A percentile compares a stretch with the other conserved stretches of the same genome.
These are phyloP conservation scores for Tricharina praecox DNA, from an alignment of 495 filamentous ascomycete species.

Conservation along the genomic window DNA sequence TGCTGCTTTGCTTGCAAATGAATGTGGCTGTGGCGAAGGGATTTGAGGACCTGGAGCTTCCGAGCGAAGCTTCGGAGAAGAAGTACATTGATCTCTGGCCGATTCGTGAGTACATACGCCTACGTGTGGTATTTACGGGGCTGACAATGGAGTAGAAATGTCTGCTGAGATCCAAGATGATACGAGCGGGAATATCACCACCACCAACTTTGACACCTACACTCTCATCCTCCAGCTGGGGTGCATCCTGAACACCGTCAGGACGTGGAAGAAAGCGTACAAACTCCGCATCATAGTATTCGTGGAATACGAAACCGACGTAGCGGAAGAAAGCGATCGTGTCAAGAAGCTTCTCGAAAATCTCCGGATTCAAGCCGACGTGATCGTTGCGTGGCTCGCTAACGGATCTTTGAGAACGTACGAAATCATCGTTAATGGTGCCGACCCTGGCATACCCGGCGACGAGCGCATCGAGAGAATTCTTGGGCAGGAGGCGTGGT, in stretches of 20 bases:
- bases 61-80: conserved; percentile 37
- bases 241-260: conserved; percentile 68
- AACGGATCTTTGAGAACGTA: conserved; percentile 56
- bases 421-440: conserved; percentile 60
- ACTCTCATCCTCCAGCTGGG: conserved; percentile 75
- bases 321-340: conserved; percentile 58
- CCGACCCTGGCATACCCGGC: conserved; percentile 34
- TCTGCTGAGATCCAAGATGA: conserved; percentile 56
- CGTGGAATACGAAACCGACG: conserved; percentile 75
- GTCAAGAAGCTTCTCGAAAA: conserved; percentile 64
- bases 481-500: conserved; percentile 61
- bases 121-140: too few relatives aligned
- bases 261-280: conserved; percentile 64
- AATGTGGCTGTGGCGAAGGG: conserved; percentile 79
- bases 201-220: conserved; percentile 86
- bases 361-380: conserved; percentile 60
- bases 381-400: conserved; percentile 68
- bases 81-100: conserved; percentile 70
- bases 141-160: conserved; percentile 32
- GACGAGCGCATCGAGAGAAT: conserved; percentile 29
- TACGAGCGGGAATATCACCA: conserved; percentile 49
- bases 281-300: conserved; percentile 64
- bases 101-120: conserved; percentile 7
- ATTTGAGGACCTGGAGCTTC: conserved; percentile 59
- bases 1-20: conserved; percentile 58